phyloP scores from a whole-genome alignment of 75 land plant species.

The Picea glauca region DNA sequence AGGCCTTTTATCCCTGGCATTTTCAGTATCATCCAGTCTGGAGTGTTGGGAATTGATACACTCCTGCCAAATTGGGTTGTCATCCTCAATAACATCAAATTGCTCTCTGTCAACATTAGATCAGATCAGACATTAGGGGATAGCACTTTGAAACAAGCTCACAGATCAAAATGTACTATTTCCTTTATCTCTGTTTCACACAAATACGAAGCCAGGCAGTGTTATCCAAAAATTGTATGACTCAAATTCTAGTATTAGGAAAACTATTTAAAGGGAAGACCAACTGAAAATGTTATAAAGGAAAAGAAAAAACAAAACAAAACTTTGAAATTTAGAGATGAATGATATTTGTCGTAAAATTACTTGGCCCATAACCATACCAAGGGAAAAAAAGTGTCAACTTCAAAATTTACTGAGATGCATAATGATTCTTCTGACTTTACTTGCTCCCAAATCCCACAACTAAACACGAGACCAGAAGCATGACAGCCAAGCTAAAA shows the following conservation, averaged over 20 bases:
- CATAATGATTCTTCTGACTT: too few relatives aligned
- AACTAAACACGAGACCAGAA: neutral
- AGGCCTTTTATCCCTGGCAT: conserved; percentile 7
- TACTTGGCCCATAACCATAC: neutral
- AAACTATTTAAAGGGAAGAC: neutral
- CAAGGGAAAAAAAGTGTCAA: too few relatives aligned
- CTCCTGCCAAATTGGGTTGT: conserved; percentile 5
- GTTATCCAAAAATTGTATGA: neutral
- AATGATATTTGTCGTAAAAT: neutral
- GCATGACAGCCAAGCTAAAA: neutral
- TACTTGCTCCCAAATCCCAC: neutral
- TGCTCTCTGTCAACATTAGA: neutral
- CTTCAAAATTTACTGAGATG: too few relatives aligned
- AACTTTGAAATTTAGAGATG: neutral
- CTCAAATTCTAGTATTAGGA: neutral
- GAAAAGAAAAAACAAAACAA: neutral
- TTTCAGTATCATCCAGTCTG: neutral
- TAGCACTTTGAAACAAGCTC: neutral
- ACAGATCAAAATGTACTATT: neutral
- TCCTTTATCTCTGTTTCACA: neutral
- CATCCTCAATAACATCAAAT: conserved; percentile 1
- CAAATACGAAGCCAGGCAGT: neutral
- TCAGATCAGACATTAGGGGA: neutral
- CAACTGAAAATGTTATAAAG: neutral
- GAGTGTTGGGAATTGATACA: neutral